Conservation (phyloP, 2,329 filamentous ascomycete species). For the Trichoderma sp. region DNA sequence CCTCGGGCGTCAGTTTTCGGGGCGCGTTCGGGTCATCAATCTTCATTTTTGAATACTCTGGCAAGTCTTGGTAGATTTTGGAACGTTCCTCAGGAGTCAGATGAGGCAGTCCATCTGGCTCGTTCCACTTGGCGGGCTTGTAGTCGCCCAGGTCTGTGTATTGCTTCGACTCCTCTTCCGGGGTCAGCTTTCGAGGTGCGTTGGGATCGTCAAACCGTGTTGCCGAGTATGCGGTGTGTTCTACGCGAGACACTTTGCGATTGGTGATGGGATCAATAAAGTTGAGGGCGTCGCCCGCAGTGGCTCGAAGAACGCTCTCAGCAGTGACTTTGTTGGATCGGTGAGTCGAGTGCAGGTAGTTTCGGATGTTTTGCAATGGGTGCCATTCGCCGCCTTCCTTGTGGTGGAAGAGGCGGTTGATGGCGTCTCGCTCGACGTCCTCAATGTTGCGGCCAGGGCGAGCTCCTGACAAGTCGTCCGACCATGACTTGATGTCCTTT, state of each 20-base stretch:
- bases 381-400: conserved; percentile 35
- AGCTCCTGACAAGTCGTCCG: conserved; percentile 40
- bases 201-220: conserved; percentile 40
- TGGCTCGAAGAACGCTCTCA: conserved; percentile 31
- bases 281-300: conserved; percentile 24
- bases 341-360: conserved; percentile 32
- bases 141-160: conserved; percentile 41
- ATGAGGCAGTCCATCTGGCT: conserved; percentile 32
- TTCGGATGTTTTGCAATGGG: conserved; percentile 38
- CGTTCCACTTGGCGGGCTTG: conserved; percentile 34
- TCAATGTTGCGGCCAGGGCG: conserved; percentile 46
- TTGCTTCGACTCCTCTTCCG: conserved; percentile 35
- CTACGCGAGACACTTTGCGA: conserved; percentile 43
- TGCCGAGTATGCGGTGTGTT: conserved; percentile 38
- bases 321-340: conserved; percentile 26
- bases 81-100: conserved; percentile 35
- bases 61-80: conserved; percentile 38
- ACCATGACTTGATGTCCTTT: conserved; percentile 39
- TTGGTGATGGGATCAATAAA: conserved; percentile 62
- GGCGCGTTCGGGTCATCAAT: conserved; percentile 34
- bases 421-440: conserved; percentile 47
- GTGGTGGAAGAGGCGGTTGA: conserved; percentile 43
- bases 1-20: conserved; percentile 32
- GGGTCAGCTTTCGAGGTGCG: conserved; percentile 31
- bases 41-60: conserved; percentile 35